Evolutionary conservation across 169 alveolate genomes (phyloP).

Genomic region (Plasmodium gonderi): DNA sequence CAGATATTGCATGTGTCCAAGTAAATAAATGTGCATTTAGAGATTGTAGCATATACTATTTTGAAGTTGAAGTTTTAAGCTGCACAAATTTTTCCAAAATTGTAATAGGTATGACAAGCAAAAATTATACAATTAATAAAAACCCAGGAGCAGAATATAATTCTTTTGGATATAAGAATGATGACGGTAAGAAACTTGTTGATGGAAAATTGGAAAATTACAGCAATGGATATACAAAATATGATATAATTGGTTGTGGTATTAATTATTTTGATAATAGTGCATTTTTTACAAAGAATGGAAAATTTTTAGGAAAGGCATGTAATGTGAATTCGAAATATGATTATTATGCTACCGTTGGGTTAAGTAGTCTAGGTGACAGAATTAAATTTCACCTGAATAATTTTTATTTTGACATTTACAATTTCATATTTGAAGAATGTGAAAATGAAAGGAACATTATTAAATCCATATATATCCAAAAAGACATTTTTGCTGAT

Average conservation of each 20-base stretch:
- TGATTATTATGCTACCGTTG: slow-evolving; percentile 76
- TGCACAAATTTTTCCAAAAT: slow-evolving; percentile 77
- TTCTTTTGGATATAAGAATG: slow-evolving; percentile 86
- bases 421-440: slow-evolving; percentile 66
- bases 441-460: slow-evolving; percentile 73
- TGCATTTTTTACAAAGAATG: slow-evolving; percentile 86
- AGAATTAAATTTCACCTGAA: slow-evolving; percentile 58
- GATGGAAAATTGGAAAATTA: slow-evolving; percentile 78
- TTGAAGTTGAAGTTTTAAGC: slow-evolving; percentile 81
- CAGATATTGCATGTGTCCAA: slow-evolving; percentile 82
- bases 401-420: slow-evolving; percentile 48
- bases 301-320: slow-evolving; percentile 80
- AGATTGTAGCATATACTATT: slow-evolving; percentile 84
- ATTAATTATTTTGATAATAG: slow-evolving; percentile 80
- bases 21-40: slow-evolving; percentile 83
- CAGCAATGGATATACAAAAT: slow-evolving; percentile 80
- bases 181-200: slow-evolving; percentile 82
- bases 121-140: slow-evolving; percentile 78
- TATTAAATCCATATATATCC: slow-evolving; percentile 61
- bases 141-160: slow-evolving; percentile 85
- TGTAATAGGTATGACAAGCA: slow-evolving; percentile 85
- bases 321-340: slow-evolving; percentile 54
- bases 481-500: slow-evolving; percentile 60
- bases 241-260: slow-evolving; percentile 89
- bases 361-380: slow-evolving; percentile 70